Conservation (phyloP, 495 filamentous ascomycete genomes). For the Neurospora sp. region DNA sequence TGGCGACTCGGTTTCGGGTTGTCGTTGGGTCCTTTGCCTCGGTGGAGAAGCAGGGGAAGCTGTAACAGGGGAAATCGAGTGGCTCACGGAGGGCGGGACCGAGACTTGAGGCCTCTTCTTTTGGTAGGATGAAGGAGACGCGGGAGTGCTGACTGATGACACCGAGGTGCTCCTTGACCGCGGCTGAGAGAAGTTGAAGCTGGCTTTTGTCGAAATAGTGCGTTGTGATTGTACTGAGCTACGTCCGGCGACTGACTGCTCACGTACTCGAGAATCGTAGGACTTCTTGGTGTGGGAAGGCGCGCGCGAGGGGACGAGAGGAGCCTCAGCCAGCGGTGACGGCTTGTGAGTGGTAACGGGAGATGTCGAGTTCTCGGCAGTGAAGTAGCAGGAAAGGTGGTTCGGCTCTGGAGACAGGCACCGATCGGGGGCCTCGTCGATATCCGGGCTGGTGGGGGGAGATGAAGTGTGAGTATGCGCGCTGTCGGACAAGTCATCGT, state of each 20-base stretch:
- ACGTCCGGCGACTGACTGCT: constrained; percentile 46
- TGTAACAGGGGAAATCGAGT: constrained; percentile 9
- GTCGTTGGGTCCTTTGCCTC: neutral
- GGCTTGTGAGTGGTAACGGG: constrained; percentile 13
- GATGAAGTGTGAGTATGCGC: constrained; percentile 48
- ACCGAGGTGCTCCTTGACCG: constrained; percentile 34
- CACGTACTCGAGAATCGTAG: constrained; percentile 46
- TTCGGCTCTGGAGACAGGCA: constrained; percentile 56
- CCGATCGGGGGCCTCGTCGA: constrained; percentile 51
- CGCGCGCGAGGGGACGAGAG: constrained; percentile 62
- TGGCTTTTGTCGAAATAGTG: constrained; percentile 34
- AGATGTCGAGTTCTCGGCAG: constrained; percentile 34
- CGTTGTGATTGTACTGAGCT: constrained; percentile 38
- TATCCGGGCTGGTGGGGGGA: constrained; percentile 63
- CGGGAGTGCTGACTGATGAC: constrained; percentile 19
- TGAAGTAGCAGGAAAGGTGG: constrained; percentile 76
- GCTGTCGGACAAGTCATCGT: constrained; percentile 49
- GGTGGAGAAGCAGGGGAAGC: constrained; percentile 8
- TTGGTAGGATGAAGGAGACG: constrained; percentile 23
- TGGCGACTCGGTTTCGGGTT: constrained; percentile 6
- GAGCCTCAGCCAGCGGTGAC: constrained; percentile 33
- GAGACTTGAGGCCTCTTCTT: constrained; percentile 25
- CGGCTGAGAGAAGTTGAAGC: constrained; percentile 37
- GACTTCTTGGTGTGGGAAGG: constrained; percentile 75
- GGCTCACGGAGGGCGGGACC: constrained; percentile 13